A percentile compares a stretch with the other conserved stretches of the same genome.
Conservation (phyloP, 2,329 filamentous ascomycete species). For the Capronia coronata region DNA sequence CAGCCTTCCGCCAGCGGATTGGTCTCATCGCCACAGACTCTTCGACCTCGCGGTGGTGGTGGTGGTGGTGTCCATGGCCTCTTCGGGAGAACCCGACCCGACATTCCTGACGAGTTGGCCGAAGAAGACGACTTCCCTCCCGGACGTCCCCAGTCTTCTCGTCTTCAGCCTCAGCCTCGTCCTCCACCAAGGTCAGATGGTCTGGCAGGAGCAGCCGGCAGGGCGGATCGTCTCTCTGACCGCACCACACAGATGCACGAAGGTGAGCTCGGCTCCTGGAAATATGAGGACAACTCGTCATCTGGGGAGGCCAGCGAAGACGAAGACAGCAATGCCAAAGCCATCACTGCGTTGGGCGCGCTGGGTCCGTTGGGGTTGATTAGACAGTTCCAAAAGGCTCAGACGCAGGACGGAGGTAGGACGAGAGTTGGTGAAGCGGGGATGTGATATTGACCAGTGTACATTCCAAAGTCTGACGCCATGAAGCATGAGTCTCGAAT, state of each 20-base stretch:
- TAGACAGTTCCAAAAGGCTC: constrained; percentile 61
- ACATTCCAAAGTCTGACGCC: too few species aligned
- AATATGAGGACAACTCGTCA: constrained; percentile 31
- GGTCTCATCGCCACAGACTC: constrained; percentile 18
- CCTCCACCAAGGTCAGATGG: constrained; percentile 1
- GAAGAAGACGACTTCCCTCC: constrained; percentile 7
- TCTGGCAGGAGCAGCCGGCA: background rate
- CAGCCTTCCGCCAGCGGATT: constrained; percentile 39
- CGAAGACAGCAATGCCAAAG: constrained; percentile 39
- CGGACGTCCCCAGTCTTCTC: background rate
- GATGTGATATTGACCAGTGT: constrained; percentile 1
- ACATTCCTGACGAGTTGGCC: constrained; percentile 13
- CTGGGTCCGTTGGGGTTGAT: constrained; percentile 59
- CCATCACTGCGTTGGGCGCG: constrained; percentile 35
- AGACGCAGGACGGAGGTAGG: constrained; percentile 32
- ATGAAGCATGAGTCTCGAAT: too few species aligned
- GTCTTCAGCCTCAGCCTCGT: background rate
- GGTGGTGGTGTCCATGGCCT: too few species aligned
- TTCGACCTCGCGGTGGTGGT: constrained; percentile 8
- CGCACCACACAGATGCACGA: background rate
- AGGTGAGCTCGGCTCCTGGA: constrained; percentile 37
- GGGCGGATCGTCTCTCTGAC: too few species aligned
- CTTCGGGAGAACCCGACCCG: constrained; percentile 1
- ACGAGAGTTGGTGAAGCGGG: constrained; percentile 10
- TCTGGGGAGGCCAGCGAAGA: constrained; percentile 41